A percentile compares a stretch with the other conserved stretches of the same genome.
Conservation (phyloP, 495 filamentous ascomycete genomes). For the Penicillium malachiteum region DNA sequence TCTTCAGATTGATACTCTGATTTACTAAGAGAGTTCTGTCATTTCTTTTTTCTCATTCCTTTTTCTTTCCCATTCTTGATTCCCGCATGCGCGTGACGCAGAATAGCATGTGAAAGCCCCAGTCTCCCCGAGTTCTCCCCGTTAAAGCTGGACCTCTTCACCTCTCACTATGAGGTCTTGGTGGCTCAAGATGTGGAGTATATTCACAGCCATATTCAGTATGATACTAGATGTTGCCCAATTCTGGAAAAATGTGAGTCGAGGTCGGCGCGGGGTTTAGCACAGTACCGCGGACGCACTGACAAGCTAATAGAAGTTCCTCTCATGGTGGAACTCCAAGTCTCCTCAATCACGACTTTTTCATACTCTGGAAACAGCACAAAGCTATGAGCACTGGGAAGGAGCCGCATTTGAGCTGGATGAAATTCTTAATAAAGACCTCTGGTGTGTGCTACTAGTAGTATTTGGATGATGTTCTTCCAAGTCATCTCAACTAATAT, state of each 20-base stretch:
- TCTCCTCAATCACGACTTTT: conserved; percentile 34
- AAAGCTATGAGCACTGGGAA: conserved; percentile 81
- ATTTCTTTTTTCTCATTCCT: neutral
- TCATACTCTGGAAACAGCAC: conserved; percentile 56
- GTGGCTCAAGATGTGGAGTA: conserved; percentile 28
- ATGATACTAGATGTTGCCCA: conserved; percentile 61
- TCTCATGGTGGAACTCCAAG: conserved; percentile 42
- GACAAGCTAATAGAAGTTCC: conserved; percentile 17
- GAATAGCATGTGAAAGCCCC: conserved; percentile 40
- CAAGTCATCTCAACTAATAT: neutral
- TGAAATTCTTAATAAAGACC: conserved; percentile 69
- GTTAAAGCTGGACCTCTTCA: conserved; percentile 6
- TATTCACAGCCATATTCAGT: conserved; percentile 46
- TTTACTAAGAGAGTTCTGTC: no score
- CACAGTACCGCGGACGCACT: neutral
- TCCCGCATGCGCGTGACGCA: conserved; percentile 15
- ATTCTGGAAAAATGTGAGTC: conserved; percentile 63
- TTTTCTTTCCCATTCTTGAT: neutral
- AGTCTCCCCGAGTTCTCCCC: conserved; percentile 11
- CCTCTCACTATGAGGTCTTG: conserved; percentile 24
- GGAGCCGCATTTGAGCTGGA: conserved; percentile 77
- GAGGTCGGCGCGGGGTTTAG: neutral
- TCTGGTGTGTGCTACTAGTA: conserved; percentile 58
- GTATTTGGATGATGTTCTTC: neutral
- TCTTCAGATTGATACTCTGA: no score